These are phyloP conservation scores for Babesia caballi DNA, from an alignment of 169 alveolate species.

Conservation along the genomic window DNA sequence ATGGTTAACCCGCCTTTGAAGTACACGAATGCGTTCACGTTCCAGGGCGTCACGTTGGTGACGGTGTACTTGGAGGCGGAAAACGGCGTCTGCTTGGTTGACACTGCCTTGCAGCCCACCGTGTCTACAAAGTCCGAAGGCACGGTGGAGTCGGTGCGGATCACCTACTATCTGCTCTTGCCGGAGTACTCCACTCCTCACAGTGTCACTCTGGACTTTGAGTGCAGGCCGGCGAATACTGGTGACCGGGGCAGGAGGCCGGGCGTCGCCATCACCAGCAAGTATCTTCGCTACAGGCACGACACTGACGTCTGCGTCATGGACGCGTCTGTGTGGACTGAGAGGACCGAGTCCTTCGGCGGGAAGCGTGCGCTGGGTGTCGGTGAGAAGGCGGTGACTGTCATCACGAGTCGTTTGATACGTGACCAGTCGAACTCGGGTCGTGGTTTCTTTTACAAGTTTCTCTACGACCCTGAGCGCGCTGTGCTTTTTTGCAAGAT, in stretches of 20 bases:
- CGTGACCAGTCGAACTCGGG: neutral
- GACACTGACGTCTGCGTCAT: slow-evolving; percentile 1
- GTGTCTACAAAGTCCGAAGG: neutral
- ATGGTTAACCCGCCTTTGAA: neutral
- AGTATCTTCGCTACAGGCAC: neutral
- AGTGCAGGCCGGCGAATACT: neutral
- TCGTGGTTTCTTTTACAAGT: neutral
- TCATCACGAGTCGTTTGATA: slow-evolving; percentile 5
- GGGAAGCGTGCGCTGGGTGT: slow-evolving; percentile 9
- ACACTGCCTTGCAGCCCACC: neutral
- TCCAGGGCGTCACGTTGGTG: neutral
- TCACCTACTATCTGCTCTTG: neutral
- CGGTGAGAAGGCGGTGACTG: slow-evolving; percentile 12
- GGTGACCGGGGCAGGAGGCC: neutral
- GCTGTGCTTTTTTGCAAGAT: neutral
- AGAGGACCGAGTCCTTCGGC: neutral
- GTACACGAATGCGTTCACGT: neutral
- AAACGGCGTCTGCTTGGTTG: neutral
- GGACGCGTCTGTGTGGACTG: slow-evolving; percentile 26
- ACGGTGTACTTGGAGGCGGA: slow-evolving; percentile 1
- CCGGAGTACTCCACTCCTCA: neutral
- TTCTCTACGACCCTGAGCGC: slow-evolving; percentile 3
- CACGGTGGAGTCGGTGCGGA: neutral
- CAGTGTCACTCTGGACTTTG: neutral
- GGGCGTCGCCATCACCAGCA: neutral